Evolutionary conservation across 352 stramenopile species (phyloP), one percentile per base, ranked within the genome.

Genomic region (Achlya hypogyna): DNA sequence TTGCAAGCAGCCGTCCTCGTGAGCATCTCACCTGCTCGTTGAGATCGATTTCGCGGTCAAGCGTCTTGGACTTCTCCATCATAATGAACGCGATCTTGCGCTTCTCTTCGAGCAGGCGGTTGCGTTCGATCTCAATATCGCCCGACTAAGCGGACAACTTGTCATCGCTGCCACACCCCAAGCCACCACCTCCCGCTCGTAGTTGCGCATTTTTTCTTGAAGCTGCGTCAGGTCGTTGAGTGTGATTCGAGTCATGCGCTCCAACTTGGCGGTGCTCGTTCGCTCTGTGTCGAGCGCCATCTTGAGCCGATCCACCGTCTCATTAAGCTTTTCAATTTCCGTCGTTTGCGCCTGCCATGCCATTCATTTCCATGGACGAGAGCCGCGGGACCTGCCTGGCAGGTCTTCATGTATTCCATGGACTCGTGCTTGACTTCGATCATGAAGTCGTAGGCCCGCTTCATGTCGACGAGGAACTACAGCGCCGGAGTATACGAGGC

Each of bases 51-150:
- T 62, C 53, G 4, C 53, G 29, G 29, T 62, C 53, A 18, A 62
- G 29, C 4, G 53, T 62, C 20, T 62, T 62, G 53, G 53, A 62
- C n/a, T 62, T 62, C 0, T 62, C 53, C 53, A 62, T 62, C 53
- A 62, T 62, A 5, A 62, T 62, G 53, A 62, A 62, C 4, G 53
- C 53, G 22, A 62, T 62, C 27, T 49, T 62, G 31, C 53, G 53
- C 31, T 62, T 62, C n/a, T 62, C 53, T 45, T 62, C 53, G 2
- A 45, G 29, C 3, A 62, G 34, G 23, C 38, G 34, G 29, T 62
- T 62, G 53, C 53, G 53, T 32, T 62, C 53, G 27, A 62, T 5
- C 12, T 62, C 53, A 22, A 62, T 32, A 16, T 62, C 53, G 18
- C 38, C 29, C 23, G 38, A 23, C 52, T 60, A 42, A 14, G 20